Conservation (phyloP, 345 rosid genomes). For the Aethionema arabicum region DNA sequence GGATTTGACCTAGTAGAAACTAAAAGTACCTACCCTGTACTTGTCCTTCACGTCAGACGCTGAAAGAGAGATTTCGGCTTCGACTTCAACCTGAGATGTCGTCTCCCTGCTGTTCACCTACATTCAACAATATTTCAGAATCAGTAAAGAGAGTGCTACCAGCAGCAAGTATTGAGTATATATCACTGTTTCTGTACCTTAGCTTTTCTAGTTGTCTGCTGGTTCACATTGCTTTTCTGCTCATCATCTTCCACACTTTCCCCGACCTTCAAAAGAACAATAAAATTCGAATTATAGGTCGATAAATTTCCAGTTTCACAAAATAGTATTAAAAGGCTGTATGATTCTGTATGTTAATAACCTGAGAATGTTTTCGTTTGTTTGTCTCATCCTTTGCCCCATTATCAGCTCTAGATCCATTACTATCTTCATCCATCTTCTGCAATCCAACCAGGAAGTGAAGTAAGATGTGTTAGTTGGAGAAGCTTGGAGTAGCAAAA, state of each 20-base stretch:
- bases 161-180: constrained; percentile 5
- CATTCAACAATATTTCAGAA: constrained; percentile 8
- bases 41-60: constrained; percentile 59
- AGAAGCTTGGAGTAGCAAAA: neutral
- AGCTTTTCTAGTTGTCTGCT: constrained; percentile 42
- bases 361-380: constrained; percentile 38
- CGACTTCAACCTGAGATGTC: constrained; percentile 40
- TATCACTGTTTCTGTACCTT: constrained; percentile 43
- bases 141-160: constrained; percentile 5
- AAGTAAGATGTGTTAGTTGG: constrained; percentile 7
- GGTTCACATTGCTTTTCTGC: constrained; percentile 24
- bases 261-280: constrained; percentile 21
- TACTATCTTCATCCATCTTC: constrained; percentile 34
- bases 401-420: constrained; percentile 26
- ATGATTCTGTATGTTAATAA: neutral
- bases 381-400: constrained; percentile 17
- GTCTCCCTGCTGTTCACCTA: constrained; percentile 27
- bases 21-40: constrained; percentile 56
- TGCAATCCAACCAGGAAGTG: constrained; percentile 22
- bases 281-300: neutral
- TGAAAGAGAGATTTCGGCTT: constrained; percentile 47
- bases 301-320: neutral
- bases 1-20: constrained; percentile 2
- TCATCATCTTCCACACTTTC: constrained; percentile 31
- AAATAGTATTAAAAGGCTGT: neutral